Base-by-base conservation (phyloP, 2,329 filamentous ascomycete genomes). In the Whalleya microplaca region DNA sequence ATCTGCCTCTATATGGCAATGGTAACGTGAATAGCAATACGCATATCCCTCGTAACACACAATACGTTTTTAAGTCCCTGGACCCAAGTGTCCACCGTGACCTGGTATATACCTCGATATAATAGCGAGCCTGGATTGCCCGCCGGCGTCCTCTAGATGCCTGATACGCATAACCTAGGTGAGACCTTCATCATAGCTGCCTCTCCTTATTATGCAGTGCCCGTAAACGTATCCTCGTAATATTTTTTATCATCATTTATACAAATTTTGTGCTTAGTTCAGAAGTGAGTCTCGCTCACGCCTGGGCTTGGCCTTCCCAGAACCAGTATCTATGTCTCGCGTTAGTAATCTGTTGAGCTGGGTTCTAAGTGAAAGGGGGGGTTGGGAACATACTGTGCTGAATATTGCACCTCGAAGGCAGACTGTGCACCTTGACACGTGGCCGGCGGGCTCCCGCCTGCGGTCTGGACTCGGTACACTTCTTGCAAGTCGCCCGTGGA, bases 401-500 rank as follows among this genome's bases (percentile, higher is more conserved):
- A 81, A 75, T 98, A 97, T 69, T 93, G 80, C 14, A 96, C 84
- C 59, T 87, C 78, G 64, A 97, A 93, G 1, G 74, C 69, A 10
- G 80, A 78, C 0, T 79, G 72, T 79, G 85, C 80, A 10, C 85
- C 89, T 32, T 82, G 72, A 71, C 94, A 98, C 0, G 86, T 90
- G 21, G 83, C 78, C 0, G 93, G 93, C 1, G 92, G 76, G 45
- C 82, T 84, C 10, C 94, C 94, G 21, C 92, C 93, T 0, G 89
- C 92, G 10, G 94, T 98, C 67, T 90, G 83, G 44, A 97, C 77
- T 12, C 94, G 84, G 76, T 94, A 98, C 21, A 96, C 87, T 71
- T 92, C 86, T 71, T 87, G 84, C 64, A 91, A 84, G 44, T 79
- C 76, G 2, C 84, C 84, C 1, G 84, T 87, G n/a, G 82, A 82